A percentile compares a stretch with the other conserved stretches of the same genome.
phyloP scores from a whole-genome alignment of 164 flowering plant genomes.

The Kingdonia uniflora region DNA sequence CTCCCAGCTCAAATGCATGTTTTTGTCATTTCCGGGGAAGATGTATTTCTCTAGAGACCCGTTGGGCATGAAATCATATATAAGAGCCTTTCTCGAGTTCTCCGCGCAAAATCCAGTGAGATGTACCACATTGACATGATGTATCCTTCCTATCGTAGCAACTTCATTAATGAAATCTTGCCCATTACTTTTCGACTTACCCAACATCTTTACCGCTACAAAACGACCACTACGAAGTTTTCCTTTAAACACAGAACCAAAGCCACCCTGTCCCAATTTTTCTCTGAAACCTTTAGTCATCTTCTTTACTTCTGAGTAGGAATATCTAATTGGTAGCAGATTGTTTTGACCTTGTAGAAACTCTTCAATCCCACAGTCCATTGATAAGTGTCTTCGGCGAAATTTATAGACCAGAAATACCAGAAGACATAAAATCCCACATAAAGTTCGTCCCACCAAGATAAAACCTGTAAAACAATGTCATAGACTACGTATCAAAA shows the following conservation, averaged over 20 bases:
- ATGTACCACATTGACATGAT: slow-evolving; percentile 7
- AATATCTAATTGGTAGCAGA: slow-evolving; percentile 4
- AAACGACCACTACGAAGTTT: slow-evolving; percentile 2
- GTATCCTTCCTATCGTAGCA: no score
- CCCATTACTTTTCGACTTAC: slow-evolving; percentile 2
- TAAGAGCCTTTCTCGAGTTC: background rate
- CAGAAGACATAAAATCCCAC: no score
- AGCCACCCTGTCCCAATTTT: slow-evolving; percentile 11
- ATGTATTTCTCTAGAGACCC: slow-evolving; percentile 7
- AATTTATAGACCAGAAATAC: no score
- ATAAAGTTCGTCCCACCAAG: no score
- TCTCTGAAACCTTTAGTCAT: slow-evolving; percentile 4
- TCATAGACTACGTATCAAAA: no score
- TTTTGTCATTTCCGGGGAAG: background rate
- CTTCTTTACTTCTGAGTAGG: slow-evolving; percentile 4
- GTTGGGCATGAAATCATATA: slow-evolving; percentile 9
- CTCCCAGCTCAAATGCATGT: slow-evolving; percentile 1
- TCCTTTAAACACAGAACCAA: slow-evolving; percentile 6
- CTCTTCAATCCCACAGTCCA: slow-evolving; percentile 1
- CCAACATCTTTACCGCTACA: slow-evolving; percentile 7
- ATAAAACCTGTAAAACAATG: no score
- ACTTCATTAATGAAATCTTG: slow-evolving; percentile 11
- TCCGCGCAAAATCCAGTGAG: slow-evolving; percentile 5
- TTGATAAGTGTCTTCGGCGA: no score
- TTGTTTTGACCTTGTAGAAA: slow-evolving; percentile 4